Evolutionary conservation across 768 basidiomycete species (phyloP), one percentile per base, ranked within the genome.

Genomic region (Lenzites betulinus): DNA sequence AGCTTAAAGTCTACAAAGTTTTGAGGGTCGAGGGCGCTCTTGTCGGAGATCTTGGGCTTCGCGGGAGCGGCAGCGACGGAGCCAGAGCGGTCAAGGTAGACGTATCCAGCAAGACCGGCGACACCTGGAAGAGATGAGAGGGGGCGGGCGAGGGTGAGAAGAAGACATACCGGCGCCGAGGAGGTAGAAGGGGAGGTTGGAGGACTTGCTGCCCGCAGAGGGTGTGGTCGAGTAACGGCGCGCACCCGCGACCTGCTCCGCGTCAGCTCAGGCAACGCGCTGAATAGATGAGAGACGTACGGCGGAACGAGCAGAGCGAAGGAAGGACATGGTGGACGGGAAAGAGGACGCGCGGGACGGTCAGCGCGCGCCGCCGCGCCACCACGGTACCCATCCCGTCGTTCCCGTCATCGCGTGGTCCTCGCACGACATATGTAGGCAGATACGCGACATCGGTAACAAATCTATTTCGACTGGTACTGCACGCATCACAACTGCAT

Each of bases 1-100:
- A 98, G 84, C 71, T 86, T 87, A 75, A 97, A 89, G 71, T 92
- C 85, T 51, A 86, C 74, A 69, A 88, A 93, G 64, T 87, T 84
- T 59, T 90, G 76, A 8, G 90, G 83, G 70, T 91, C 88, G 25
- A 94, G 81, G 13, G 88, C 84, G 65, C 87, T 89, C 70, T 84
- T 87, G 70, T 84, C 77, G 62, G 82, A 63, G 36, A 63, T 63
- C 47, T 67, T 64, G 47, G 74, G 69, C 47, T 64, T 61, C 15
- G 72, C 66, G 49, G 67, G 6, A 59, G 48, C 58, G 13, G 57
- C 6, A 33, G 30, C n/a, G 22, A 6, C n/a, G 49, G 54, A 67
- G 59, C 61, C 64, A 55, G 25, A 53, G 55, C 70, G 70, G 23
- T 80, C 77, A 59, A 86, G 74, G 74, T 88, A 90, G 49, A 82